Conservation (phyloP, 1,139 yeast genomes). For the Arxiozyma slooffiae region DNA sequence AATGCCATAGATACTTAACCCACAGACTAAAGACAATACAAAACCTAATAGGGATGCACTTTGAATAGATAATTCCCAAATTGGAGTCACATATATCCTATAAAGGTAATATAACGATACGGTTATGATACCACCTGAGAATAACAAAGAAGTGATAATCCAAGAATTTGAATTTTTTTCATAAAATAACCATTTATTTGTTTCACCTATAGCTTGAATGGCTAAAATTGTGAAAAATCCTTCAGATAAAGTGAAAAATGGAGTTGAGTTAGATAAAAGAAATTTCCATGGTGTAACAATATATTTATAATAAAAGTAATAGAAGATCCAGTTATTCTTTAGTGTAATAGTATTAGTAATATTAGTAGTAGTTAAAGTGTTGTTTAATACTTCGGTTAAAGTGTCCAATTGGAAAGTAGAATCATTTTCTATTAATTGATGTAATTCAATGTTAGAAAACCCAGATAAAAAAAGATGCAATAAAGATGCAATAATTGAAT, state of each 20-base stretch:
- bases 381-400: conserved; percentile 11
- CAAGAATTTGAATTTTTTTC: conserved; percentile 46
- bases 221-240: conserved; percentile 86
- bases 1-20: conserved; percentile 76
- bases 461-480: conserved; percentile 50
- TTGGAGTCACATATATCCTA: conserved; percentile 72
- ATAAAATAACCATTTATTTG: conserved; percentile 53
- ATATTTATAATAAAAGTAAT: conserved; percentile 30
- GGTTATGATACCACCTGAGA: conserved; percentile 68
- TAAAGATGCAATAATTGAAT: conserved; percentile 71
- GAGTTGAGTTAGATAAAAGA: conserved; percentile 69
- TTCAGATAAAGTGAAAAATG: conserved; percentile 77
- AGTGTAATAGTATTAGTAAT: conserved; percentile 6
- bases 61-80: conserved; percentile 50
- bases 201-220: conserved; percentile 84
- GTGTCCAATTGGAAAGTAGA: conserved; percentile 26
- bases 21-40: conserved; percentile 62
- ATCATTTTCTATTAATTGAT: conserved; percentile 14
- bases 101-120: conserved; percentile 69
- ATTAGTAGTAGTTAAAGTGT: neutral
- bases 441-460: conserved; percentile 31
- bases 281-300: conserved; percentile 56
- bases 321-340: conserved; percentile 19
- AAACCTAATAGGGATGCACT: conserved; percentile 83
- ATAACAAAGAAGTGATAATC: conserved; percentile 65